phyloP scores from a whole-genome alignment of 805 yeast genomes.

The Monosporozyma servazzii region DNA sequence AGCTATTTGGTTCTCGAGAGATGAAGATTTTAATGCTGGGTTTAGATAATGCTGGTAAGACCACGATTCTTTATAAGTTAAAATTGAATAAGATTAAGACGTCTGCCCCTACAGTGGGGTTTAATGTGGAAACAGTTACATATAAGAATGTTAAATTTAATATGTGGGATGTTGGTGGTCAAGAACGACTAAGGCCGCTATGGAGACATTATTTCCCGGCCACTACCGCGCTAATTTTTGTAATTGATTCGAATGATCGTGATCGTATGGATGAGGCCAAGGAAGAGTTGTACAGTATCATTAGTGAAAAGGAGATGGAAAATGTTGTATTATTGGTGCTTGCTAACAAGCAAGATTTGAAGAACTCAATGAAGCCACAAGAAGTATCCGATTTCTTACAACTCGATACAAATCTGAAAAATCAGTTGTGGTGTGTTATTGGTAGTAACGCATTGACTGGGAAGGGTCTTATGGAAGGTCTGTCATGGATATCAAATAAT shows the following conservation, averaged over 20 bases:
- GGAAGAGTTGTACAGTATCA: slow-evolving; percentile 65
- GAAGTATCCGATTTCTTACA: slow-evolving; percentile 69
- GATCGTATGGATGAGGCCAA: slow-evolving; percentile 69
- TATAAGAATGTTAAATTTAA: slow-evolving; percentile 76
- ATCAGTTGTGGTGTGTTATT: slow-evolving; percentile 83
- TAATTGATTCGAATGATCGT: slow-evolving; percentile 72
- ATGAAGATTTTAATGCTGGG: slow-evolving; percentile 82
- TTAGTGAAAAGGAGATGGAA: slow-evolving; percentile 75
- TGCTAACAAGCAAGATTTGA: slow-evolving; percentile 82
- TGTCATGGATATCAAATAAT: slow-evolving; percentile 75
- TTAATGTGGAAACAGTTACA: slow-evolving; percentile 81
- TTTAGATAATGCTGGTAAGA: slow-evolving; percentile 87
- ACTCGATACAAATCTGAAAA: slow-evolving; percentile 45
- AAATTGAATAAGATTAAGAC: slow-evolving; percentile 66
- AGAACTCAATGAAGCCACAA: slow-evolving; percentile 63
- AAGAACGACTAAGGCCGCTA: slow-evolving; percentile 78
- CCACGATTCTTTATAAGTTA: slow-evolving; percentile 75
- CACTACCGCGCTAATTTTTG: slow-evolving; percentile 84
- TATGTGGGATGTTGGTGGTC: slow-evolving; percentile 96
- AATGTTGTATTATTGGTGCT: slow-evolving; percentile 71
- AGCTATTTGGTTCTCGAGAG: slow-evolving; percentile 45
- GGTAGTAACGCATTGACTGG: slow-evolving; percentile 88
- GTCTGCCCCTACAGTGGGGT: slow-evolving; percentile 90
- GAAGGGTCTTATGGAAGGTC: slow-evolving; percentile 79
- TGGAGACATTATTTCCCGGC: slow-evolving; percentile 97